These are phyloP conservation scores for Globisporangium megalacanthum DNA, from an alignment of 352 stramenopile genomes.

Conservation along the genomic window DNA sequence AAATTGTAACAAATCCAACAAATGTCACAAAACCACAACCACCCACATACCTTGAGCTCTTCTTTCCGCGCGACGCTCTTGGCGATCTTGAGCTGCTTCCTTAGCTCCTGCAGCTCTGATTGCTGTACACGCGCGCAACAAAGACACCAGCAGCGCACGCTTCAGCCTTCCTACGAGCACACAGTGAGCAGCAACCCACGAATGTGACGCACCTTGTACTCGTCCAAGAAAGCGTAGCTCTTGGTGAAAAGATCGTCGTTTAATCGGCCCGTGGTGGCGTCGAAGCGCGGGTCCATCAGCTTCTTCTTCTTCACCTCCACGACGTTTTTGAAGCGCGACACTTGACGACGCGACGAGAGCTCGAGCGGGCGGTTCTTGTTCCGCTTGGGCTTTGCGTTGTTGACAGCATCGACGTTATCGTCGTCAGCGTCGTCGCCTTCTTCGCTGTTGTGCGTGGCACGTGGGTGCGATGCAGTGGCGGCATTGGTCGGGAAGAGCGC, in stretches of 20 bases:
- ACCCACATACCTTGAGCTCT: conserved; percentile 57
- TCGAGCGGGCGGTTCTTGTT: conserved; percentile 86
- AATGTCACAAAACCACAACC: background rate
- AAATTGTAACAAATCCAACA: background rate
- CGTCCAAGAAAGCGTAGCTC: conserved; percentile 87
- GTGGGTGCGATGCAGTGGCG: background rate
- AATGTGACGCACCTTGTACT: conserved; percentile 57
- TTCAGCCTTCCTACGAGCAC: background rate
- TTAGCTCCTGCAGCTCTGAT: conserved; percentile 79
- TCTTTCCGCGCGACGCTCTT: conserved; percentile 70
- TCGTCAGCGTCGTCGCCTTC: background rate
- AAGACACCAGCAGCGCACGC: background rate
- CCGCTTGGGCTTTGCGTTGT: conserved; percentile 21
- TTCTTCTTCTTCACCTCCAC: conserved; percentile 78
- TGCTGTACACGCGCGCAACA: conserved; percentile 24
- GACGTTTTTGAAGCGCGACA: conserved; percentile 73
- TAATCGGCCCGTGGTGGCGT: conserved; percentile 71
- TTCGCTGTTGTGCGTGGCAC: background rate
- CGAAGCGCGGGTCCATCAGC: conserved; percentile 83
- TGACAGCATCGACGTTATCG: background rate
- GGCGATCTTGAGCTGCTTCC: conserved; percentile 64
- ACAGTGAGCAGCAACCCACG: background rate
- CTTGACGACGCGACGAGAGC: conserved; percentile 77
- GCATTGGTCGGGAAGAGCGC: conserved; percentile 17
- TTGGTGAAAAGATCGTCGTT: conserved; percentile 88